Evolutionary conservation across 139 green algal species (phyloP).

Genomic region (Coccomyxa sp.): DNA sequence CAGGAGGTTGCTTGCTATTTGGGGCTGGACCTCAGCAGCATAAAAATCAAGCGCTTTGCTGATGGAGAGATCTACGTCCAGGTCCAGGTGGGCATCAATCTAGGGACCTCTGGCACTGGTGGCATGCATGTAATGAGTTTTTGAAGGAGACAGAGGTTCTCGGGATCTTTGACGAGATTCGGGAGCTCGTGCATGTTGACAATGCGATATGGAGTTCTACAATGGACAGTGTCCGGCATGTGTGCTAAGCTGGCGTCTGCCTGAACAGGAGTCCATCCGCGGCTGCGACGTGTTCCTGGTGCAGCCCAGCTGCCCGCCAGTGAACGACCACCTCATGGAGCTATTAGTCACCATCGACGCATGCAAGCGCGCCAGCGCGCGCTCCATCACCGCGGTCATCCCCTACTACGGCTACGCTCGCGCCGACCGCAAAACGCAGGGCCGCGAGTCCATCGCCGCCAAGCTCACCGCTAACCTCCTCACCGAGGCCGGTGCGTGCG

Average conservation of each 20-base stretch:
- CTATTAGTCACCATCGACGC: slow-evolving; percentile 96
- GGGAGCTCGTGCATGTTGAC: too few species aligned
- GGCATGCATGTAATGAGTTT: too few species aligned
- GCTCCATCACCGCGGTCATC: slow-evolving; percentile 94
- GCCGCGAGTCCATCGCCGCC: slow-evolving; percentile 94
- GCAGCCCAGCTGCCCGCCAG: slow-evolving; percentile 92
- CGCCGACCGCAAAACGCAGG: slow-evolving; percentile 93
- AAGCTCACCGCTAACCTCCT: slow-evolving; percentile 99
- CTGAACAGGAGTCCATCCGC: slow-evolving; percentile 88
- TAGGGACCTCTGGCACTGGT: too few species aligned
- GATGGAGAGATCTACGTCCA: slow-evolving; percentile 99
- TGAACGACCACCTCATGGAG: slow-evolving; percentile 99
- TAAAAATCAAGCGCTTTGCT: slow-evolving; percentile 98
- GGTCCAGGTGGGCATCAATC: slow-evolving; percentile 57
- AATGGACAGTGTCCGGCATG: too few species aligned
- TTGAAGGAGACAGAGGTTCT: neutral
- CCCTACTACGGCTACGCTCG: slow-evolving; percentile 89
- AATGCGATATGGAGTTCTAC: too few species aligned
- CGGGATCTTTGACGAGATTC: too few species aligned
- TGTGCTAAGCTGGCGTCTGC: neutral
- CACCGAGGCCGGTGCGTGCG: slow-evolving; percentile 74
- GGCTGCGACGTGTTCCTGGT: slow-evolving; percentile 99
- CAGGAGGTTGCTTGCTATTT: slow-evolving; percentile 95
- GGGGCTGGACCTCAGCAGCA: slow-evolving; percentile 86
- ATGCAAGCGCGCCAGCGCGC: slow-evolving; percentile 86